Evolutionary conservation across 2,329 filamentous ascomycete species (phyloP).

Genomic region (Alternaria infectoria): DNA sequence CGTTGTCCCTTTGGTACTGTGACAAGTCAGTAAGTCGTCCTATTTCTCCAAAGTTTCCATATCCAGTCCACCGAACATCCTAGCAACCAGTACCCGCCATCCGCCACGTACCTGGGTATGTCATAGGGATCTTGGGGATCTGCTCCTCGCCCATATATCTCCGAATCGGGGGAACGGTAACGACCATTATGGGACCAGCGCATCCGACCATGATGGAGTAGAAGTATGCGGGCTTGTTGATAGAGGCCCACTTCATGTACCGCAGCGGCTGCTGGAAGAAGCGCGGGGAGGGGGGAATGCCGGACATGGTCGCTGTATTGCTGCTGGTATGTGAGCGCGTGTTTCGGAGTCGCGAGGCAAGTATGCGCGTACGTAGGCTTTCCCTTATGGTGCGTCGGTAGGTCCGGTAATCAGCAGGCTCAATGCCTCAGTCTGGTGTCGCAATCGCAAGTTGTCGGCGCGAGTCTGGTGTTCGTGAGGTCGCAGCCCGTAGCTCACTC

Average conservation of each 20-base stretch:
- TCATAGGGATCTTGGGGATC: constrained; percentile 75
- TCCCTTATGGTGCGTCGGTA: background rate
- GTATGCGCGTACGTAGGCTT: constrained; percentile 4
- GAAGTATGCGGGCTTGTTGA: constrained; percentile 90
- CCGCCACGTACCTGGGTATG: constrained; percentile 82
- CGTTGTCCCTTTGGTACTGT: constrained; percentile 57
- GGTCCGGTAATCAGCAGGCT: constrained; percentile 9
- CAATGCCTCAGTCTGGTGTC: constrained; percentile 27
- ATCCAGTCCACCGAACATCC: too few relatives aligned
- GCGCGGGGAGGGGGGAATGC: constrained; percentile 52
- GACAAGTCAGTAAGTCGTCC: constrained; percentile 6
- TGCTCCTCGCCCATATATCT: constrained; percentile 72
- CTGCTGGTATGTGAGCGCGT: constrained; percentile 3
- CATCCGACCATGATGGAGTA: constrained; percentile 79
- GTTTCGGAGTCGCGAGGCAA: background rate
- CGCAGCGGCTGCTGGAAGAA: constrained; percentile 86
- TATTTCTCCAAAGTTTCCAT: background rate
- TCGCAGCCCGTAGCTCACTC: constrained; percentile 10
- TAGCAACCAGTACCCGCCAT: background rate
- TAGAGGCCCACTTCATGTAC: constrained; percentile 86
- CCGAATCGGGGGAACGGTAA: constrained; percentile 76
- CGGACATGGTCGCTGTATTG: constrained; percentile 61
- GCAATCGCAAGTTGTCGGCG: constrained; percentile 11
- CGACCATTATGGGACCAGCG: constrained; percentile 72
- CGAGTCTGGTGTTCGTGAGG: constrained; percentile 9